phyloP scores from a whole-genome alignment of 495 filamentous ascomycete genomes.

The Pyrenula massariospora region DNA sequence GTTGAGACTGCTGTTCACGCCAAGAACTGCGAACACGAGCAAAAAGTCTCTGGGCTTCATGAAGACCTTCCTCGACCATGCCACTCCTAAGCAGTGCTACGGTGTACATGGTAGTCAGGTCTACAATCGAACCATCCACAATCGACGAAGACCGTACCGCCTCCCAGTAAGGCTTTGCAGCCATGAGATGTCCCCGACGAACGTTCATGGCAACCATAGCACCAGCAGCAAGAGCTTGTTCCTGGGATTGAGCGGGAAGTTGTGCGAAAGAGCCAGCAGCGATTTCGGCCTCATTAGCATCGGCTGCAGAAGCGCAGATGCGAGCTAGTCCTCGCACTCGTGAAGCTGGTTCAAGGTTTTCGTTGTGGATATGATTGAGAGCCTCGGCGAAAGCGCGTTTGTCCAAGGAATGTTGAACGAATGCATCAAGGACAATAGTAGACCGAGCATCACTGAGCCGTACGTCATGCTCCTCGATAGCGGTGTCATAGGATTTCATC shows the following conservation, averaged over 20 bases:
- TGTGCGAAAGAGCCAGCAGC: slow-evolving; percentile 56
- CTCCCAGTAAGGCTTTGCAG: slow-evolving; percentile 66
- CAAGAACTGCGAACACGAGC: slow-evolving; percentile 54
- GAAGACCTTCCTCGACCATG: slow-evolving; percentile 62
- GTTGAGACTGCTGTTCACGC: slow-evolving; percentile 10
- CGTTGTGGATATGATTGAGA: slow-evolving; percentile 47
- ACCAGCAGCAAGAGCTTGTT: slow-evolving; percentile 55
- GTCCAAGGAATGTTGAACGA: slow-evolving; percentile 60
- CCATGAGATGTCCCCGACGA: slow-evolving; percentile 63
- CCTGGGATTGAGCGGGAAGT: slow-evolving; percentile 33
- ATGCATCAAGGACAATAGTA: slow-evolving; percentile 56
- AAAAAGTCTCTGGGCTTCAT: slow-evolving; percentile 73
- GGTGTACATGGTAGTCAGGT: slow-evolving; percentile 77
- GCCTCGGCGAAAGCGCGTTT: slow-evolving; percentile 54
- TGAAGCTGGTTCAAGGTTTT: slow-evolving; percentile 31
- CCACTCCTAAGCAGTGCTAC: slow-evolving; percentile 72
- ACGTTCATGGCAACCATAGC: slow-evolving; percentile 78
- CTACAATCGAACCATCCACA: slow-evolving; percentile 58
- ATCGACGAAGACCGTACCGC: slow-evolving; percentile 37
- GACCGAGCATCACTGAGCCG: slow-evolving; percentile 50
- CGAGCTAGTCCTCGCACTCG: slow-evolving; percentile 41
- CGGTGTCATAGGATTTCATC: slow-evolving; percentile 41
- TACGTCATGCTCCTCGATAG: slow-evolving; percentile 38
- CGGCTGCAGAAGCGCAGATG: slow-evolving; percentile 62
- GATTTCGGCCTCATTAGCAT: slow-evolving; percentile 57